These are phyloP conservation scores for Nitzschia putrida DNA, from an alignment of 108 stramenopile genomes.

Conservation along the genomic window DNA sequence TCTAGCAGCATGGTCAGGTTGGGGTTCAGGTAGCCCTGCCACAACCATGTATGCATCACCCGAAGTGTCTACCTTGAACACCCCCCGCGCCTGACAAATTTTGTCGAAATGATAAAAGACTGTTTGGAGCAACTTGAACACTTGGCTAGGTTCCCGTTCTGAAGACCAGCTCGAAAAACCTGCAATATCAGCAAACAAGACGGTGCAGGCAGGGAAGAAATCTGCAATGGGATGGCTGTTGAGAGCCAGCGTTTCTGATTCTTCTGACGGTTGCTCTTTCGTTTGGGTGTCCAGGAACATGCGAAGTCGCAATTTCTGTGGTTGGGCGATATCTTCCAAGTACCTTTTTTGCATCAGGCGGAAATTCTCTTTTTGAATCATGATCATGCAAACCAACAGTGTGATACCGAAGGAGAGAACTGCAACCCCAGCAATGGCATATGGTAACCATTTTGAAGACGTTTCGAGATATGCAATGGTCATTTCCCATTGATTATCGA, in stretches of 20 bases:
- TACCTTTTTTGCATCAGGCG: slow-evolving; percentile 14
- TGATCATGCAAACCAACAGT: slow-evolving; percentile 13
- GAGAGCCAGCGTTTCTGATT: slow-evolving; percentile 5
- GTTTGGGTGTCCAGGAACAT: slow-evolving; percentile 21
- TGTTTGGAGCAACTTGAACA: slow-evolving; percentile 20
- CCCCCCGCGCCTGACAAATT: slow-evolving; percentile 4
- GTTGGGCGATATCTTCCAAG: slow-evolving; percentile 22
- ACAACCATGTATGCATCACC: slow-evolving; percentile 22
- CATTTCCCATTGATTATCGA: slow-evolving; percentile 23
- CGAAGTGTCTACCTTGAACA: slow-evolving; percentile 22
- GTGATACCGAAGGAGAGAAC: slow-evolving; percentile 11
- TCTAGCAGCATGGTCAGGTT: slow-evolving; percentile 21
- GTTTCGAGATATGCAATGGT: slow-evolving; percentile 1
- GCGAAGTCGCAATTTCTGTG: slow-evolving; percentile 20
- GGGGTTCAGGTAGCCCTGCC: slow-evolving; percentile 11
- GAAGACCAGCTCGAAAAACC: slow-evolving; percentile 22
- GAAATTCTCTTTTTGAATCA: slow-evolving; percentile 24
- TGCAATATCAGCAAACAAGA: slow-evolving; percentile 16
- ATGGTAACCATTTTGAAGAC: background rate
- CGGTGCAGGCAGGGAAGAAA: slow-evolving; percentile 44
- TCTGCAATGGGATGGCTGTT: slow-evolving; percentile 30
- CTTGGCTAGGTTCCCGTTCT: slow-evolving; percentile 24
- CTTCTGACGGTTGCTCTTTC: slow-evolving; percentile 3
- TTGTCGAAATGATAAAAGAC: slow-evolving; percentile 20
- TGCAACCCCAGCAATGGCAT: slow-evolving; percentile 10